Conservation (phyloP, 73 alveolate genomes). For the Breviolum minutum region DNA sequence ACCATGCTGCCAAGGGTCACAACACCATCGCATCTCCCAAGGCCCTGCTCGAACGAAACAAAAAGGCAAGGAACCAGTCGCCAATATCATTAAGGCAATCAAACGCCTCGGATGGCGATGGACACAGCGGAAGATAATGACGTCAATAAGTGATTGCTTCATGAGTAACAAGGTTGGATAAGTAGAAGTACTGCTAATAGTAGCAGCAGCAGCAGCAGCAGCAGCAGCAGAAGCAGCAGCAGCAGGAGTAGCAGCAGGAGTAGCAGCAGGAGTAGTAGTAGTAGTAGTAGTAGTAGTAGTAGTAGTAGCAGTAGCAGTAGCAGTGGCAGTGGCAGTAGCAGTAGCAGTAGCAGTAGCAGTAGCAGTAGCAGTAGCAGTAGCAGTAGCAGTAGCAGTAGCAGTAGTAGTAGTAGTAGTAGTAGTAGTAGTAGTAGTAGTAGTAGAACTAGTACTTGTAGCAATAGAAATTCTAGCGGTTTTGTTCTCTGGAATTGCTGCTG, state of each 20-base stretch:
- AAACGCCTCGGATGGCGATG: neutral
- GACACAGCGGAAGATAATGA: too few species aligned
- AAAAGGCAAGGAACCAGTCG: neutral
- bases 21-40: slow-evolving; percentile 39
- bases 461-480: neutral
- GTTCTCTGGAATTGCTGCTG: neutral
- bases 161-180: neutral
- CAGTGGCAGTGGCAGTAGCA: neutral
- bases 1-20: neutral
- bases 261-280: neutral
- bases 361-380: neutral
- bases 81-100: neutral
- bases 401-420: neutral
- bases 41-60: slow-evolving; percentile 21
- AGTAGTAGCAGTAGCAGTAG: neutral
- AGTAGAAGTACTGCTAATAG: neutral
- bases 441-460: neutral
- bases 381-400: neutral
- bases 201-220: neutral
- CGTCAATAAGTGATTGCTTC: too few species aligned
- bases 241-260: neutral
- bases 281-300: neutral
- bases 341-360: neutral
- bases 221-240: neutral
- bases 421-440: neutral